phyloP scores from a whole-genome alignment of 495 filamentous ascomycete species.

The Jackrogersella minutella region DNA sequence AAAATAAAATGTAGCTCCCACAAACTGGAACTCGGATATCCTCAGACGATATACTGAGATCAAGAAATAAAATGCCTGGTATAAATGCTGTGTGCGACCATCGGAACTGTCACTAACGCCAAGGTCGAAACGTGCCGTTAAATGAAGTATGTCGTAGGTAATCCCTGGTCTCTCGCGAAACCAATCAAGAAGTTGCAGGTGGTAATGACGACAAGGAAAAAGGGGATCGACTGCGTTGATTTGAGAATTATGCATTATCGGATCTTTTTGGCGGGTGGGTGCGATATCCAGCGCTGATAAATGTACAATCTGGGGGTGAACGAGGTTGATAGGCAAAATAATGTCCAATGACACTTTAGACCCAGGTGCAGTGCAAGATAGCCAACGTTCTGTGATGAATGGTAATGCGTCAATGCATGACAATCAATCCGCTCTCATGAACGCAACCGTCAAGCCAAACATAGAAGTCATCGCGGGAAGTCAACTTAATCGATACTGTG shows the following conservation, averaged over 20 bases:
- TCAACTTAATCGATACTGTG: constrained; percentile 12
- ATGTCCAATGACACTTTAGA: background rate
- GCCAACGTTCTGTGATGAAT: background rate
- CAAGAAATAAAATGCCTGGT: constrained; percentile 26
- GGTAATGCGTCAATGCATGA: constrained; percentile 1
- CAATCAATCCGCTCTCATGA: background rate
- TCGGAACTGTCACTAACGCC: constrained; percentile 28
- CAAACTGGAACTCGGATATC: constrained; percentile 22
- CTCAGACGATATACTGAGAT: constrained; percentile 32
- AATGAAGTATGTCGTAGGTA: constrained; percentile 19
- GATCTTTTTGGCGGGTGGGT: constrained; percentile 12
- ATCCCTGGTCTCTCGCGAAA: constrained; percentile 7
- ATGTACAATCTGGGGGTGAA: constrained; percentile 18
- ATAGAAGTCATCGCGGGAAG: background rate
- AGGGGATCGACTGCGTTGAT: constrained; percentile 36
- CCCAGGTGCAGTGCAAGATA: background rate
- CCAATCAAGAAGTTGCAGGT: constrained; percentile 18
- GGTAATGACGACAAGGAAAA: constrained; percentile 29
- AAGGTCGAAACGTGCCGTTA: constrained; percentile 14
- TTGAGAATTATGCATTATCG: constrained; percentile 48
- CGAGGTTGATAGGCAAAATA: background rate
- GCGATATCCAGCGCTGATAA: constrained; percentile 37
- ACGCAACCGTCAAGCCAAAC: constrained; percentile 12
- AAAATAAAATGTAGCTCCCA: constrained; percentile 27
- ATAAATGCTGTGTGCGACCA: constrained; percentile 36